Conservation (phyloP, 768 basidiomycete genomes). For the Boletus reticuloceps region DNA sequence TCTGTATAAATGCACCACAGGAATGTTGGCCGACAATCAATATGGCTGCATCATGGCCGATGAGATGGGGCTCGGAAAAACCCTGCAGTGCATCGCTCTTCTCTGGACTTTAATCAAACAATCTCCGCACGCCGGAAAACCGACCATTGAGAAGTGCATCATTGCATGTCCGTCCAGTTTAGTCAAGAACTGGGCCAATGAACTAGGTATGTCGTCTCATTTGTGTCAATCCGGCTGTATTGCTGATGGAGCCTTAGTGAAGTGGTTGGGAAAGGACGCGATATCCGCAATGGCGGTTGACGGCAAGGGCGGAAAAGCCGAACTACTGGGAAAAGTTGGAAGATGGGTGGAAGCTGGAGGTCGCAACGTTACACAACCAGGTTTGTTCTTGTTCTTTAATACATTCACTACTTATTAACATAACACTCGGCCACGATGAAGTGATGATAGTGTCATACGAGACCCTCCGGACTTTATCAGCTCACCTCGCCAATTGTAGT, state of each 20-base stretch:
- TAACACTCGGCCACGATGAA: conserved; percentile 26
- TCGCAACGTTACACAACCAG: conserved; percentile 88
- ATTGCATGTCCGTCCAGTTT: conserved; percentile 96
- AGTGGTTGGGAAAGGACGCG: conserved; percentile 91
- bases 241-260: conserved; percentile 48
- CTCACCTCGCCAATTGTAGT: conserved; percentile 70
- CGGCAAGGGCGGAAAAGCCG: conserved; percentile 85
- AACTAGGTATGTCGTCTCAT: conserved; percentile 64
- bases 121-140: conserved; percentile 82
- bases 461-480: conserved; percentile 79
- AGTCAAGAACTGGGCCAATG: conserved; percentile 99
- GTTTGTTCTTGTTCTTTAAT: conserved; percentile 38
- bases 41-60: conserved; percentile 99
- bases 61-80: conserved; percentile 98
- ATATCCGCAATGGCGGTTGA: conserved; percentile 86
- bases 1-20: conserved; percentile 91
- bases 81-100: conserved; percentile 93
- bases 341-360: conserved; percentile 91
- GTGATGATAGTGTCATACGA: conserved; percentile 99
- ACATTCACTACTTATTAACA: background rate
- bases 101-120: conserved; percentile 96
- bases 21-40: conserved; percentile 88
- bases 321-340: conserved; percentile 72
- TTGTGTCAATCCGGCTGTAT: background rate
- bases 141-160: conserved; percentile 94